phyloP scores from a whole-genome alignment of 108 stramenopile species.

The Pseudonitzschia multistriata region DNA sequence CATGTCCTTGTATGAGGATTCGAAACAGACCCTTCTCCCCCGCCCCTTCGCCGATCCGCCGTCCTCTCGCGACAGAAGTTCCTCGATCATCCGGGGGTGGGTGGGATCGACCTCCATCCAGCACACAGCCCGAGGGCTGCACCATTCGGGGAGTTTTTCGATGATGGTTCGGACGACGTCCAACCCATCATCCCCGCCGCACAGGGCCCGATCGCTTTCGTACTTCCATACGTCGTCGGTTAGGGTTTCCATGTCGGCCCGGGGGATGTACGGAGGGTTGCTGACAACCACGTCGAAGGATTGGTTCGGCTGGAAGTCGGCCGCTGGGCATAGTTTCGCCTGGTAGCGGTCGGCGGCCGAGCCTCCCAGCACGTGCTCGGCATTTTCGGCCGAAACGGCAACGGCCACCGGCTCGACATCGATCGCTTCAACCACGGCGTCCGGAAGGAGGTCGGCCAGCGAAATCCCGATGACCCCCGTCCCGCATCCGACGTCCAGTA shows the following conservation, averaged over 20 bases:
- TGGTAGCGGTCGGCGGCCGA: not conserved
- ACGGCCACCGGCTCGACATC: conserved; percentile 82
- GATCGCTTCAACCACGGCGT: conserved; percentile 64
- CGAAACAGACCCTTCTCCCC: conserved; percentile 26
- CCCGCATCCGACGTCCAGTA: conserved; percentile 91
- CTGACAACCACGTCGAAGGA: conserved; percentile 87
- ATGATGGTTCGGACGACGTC: conserved; percentile 85
- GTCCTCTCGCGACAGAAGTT: conserved; percentile 18
- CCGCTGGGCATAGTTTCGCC: conserved; percentile 39
- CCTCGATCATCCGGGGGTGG: conserved; percentile 58
- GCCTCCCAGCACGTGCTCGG: conserved; percentile 41
- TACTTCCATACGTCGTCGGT: conserved; percentile 63
- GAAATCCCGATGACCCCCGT: conserved; percentile 92
- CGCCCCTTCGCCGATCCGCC: not conserved
- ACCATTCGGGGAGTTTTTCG: conserved; percentile 55
- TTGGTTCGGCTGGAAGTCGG: conserved; percentile 39
- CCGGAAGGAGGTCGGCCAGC: conserved; percentile 55
- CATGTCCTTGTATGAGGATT: conserved; percentile 51
- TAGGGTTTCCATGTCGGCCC: conserved; percentile 64
- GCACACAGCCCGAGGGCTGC: conserved; percentile 38
- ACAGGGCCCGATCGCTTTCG: conserved; percentile 81
- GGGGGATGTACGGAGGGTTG: conserved; percentile 96
- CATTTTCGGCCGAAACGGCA: conserved; percentile 74
- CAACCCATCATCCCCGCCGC: conserved; percentile 87
- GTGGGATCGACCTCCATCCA: conserved; percentile 91